Base-by-base conservation (phyloP, 2,329 filamentous ascomycete genomes). In the Colletotrichum sp. region DNA sequence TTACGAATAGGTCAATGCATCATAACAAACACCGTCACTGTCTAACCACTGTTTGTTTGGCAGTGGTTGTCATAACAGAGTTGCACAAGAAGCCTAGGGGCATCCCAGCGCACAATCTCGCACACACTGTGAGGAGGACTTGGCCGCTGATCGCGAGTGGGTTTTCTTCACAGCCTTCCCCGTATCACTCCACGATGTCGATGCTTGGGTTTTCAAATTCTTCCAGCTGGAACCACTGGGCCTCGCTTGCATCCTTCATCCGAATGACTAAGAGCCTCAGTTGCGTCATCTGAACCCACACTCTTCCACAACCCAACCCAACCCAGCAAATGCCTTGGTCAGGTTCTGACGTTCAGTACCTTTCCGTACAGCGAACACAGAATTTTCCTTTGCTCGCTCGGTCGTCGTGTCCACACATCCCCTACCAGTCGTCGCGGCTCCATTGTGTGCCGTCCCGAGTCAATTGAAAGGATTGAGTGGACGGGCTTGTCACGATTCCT, bases 11-110 rank as follows among this genome's bases (percentile, higher is more conserved):
- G 69, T 71, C 69, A 71, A 27, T 71, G 69, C 63, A 67, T 66
- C 54, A 71, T 29, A 71, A 71, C 63, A 71, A 71, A 71, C 62
- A 66, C 18, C 16, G 34, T 51, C 29, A 71, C 54, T 57, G 34
- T 71, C 63, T 47, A 34, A 27, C 29, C 36, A 62, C 58, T 70
- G 67, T 73, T 62, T 66, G 24, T 61, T 70, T 65, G 13, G 18
- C 15, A 31, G 38, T 47, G 61, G 54, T 73, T 73, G 54, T 55
- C 61, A 70, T 57, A 38, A 47, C 54, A 73, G 54, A 62, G 29
- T 51, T 51, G n/a, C 33, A 68, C n/a, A 24, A 13, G 12, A 16
- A 36, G 24, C 18, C 43, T 27, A 43, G 21, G 36, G n/a, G 13
- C 7, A 57, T 58, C 15, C n/a, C n/a, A 5, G 33, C n/a, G 18